Base-by-base conservation (phyloP, 2,329 filamentous ascomycete genomes). In the Neopestalotiopsis sp. region DNA sequence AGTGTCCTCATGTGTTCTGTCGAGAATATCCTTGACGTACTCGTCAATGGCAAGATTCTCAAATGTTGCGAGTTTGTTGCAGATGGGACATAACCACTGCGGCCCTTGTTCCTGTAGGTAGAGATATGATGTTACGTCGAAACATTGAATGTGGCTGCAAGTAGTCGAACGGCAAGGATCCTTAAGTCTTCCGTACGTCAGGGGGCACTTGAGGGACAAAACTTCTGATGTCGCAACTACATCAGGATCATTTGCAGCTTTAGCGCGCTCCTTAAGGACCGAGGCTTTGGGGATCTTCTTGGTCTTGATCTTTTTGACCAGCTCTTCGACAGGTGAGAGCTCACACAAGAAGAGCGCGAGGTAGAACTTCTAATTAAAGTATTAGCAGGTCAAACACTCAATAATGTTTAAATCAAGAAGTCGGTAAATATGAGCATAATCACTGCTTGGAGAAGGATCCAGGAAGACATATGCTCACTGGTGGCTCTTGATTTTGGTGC, bases 11-110 rank as follows among this genome's bases (percentile, higher is more conserved):
- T 90, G 82, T 0, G 95, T 97, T 42, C 88, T 90, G 68, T 88
- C 85, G 32, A 99, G 83, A 67, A 99, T 98, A 72, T 97, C 92
- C 76, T 92, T 90, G 17, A 97, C 94, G 78, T 85, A 96, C 89
- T 96, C 92, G 74, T 99, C 96, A 38, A 98, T 90, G 12, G 94
- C 94, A 30, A 99, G 83, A 62, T 89, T 90, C 65, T 95, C 92
- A 79, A 94, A 99, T 0, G 91, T 89, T 1, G 94, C 91, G 0
- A 89, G 82, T 76, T 95, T 97, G 80, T 92, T 95, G 83, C 96
- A 99, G 28, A 98, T 91, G 0, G 96, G 96, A 76, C 96, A 99
- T n/a, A 90, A 86, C 96, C 96, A 99, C 20, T 96, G 97, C 0
- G 96, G 96, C 0, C 94, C 95, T 83, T 99, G 96, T 78, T 98